Percentiles rank a stretch among this genome's conserved stretches.
Conservation (phyloP, 2,329 filamentous ascomycete species). For the Epichloe hybrida region DNA sequence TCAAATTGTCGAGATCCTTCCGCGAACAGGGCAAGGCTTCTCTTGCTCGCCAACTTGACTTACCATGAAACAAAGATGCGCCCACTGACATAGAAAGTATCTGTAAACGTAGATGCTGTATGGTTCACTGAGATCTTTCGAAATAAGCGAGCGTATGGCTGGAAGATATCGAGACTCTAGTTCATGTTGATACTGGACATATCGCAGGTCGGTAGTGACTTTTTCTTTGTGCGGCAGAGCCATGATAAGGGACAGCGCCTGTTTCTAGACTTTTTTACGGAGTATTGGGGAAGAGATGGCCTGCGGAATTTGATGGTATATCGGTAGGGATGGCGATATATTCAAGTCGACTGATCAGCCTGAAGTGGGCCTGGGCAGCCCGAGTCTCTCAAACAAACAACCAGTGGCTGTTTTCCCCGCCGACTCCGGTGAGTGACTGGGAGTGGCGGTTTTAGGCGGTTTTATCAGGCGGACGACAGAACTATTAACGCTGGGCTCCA, state of each 20-base stretch:
- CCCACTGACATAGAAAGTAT: constrained; percentile 97
- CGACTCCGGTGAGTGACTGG: too few relatives aligned
- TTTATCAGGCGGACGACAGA: background rate
- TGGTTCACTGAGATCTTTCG: constrained; percentile 90
- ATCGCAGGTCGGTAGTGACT: constrained; percentile 36
- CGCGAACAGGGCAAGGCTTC: background rate
- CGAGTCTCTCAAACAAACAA: too few relatives aligned
- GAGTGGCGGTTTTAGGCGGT: too few relatives aligned
- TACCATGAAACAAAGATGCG: constrained; percentile 91
- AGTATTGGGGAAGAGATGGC: background rate
- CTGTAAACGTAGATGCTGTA: constrained; percentile 99
- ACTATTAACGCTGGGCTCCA: background rate
- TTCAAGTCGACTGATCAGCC: too few relatives aligned
- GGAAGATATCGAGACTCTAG: constrained; percentile 57
- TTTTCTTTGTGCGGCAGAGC: constrained; percentile 18
- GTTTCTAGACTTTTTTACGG: background rate
- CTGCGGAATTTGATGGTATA: background rate
- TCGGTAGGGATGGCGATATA: background rate
- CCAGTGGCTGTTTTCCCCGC: too few relatives aligned
- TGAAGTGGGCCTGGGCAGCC: background rate
- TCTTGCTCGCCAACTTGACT: constrained; percentile 2
- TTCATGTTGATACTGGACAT: constrained; percentile 48
- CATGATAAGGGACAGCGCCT: constrained; percentile 14
- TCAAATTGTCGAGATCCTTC: background rate
- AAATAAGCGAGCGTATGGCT: constrained; percentile 82